Evolutionary conservation across 1,284 basidiomycete species (phyloP).

Genomic region (Trichosporon sp.): DNA sequence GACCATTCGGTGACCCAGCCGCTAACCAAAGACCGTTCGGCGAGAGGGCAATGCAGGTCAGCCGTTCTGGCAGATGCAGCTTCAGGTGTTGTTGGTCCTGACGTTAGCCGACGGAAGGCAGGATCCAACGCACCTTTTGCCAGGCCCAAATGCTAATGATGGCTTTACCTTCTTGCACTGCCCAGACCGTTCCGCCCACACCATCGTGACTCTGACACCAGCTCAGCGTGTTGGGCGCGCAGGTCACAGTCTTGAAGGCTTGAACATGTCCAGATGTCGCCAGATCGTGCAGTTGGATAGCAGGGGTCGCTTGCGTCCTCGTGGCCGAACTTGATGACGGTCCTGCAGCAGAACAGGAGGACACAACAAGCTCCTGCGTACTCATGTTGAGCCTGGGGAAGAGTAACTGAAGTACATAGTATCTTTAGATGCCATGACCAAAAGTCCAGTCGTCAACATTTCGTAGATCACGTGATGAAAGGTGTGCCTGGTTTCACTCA

Average conservation of each 20-base stretch:
- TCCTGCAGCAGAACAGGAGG: constrained; percentile 32
- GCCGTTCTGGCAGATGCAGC: constrained; percentile 81
- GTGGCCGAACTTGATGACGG: constrained; percentile 19
- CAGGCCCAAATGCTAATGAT: constrained; percentile 49
- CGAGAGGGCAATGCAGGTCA: constrained; percentile 72
- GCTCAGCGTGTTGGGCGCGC: constrained; percentile 31
- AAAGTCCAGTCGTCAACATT: constrained; percentile 5
- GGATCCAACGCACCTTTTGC: constrained; percentile 44
- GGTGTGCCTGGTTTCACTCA: not conserved
- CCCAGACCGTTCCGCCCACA: constrained; percentile 44
- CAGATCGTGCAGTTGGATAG: constrained; percentile 47
- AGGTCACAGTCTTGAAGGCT: constrained; percentile 47
- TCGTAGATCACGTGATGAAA: constrained; percentile 6
- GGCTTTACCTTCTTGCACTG: constrained; percentile 49
- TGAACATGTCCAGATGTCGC: constrained; percentile 43
- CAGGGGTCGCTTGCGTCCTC: constrained; percentile 31
- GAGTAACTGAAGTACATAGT: not conserved
- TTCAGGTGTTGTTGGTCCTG: constrained; percentile 83
- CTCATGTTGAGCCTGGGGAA: constrained; percentile 18
- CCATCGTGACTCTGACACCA: constrained; percentile 36
- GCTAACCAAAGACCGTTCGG: constrained; percentile 69
- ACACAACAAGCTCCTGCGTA: constrained; percentile 44
- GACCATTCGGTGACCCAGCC: constrained; percentile 78
- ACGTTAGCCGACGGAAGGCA: not conserved
- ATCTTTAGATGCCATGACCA: not conserved